phyloP scores from a whole-genome alignment of 2,329 filamentous ascomycete species.

The Colletotrichum limetticola region DNA sequence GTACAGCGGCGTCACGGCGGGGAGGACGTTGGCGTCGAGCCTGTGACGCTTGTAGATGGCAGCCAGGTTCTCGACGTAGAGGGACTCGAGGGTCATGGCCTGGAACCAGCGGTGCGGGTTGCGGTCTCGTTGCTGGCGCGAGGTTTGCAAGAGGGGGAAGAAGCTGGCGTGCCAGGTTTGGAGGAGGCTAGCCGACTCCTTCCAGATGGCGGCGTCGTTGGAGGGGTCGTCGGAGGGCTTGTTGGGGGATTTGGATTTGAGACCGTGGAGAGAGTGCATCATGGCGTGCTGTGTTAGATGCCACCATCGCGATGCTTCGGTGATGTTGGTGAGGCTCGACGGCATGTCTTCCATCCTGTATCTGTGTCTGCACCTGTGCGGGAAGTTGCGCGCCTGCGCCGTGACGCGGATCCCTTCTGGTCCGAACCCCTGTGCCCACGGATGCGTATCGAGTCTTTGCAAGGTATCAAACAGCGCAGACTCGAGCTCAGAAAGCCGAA shows the following conservation, averaged over 20 bases:
- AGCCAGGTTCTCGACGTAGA: slow-evolving; percentile 22
- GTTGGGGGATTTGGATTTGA: slow-evolving; percentile 1
- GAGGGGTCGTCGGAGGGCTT: background rate
- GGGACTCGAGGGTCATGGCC: slow-evolving; percentile 23
- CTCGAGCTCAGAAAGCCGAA: slow-evolving; percentile 15
- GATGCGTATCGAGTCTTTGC: slow-evolving; percentile 19
- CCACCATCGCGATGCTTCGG: slow-evolving; percentile 23
- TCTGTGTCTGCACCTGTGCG: slow-evolving; percentile 13
- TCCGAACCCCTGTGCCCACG: slow-evolving; percentile 6
- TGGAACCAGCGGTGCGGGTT: slow-evolving; percentile 8
- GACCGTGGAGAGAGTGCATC: slow-evolving; percentile 17
- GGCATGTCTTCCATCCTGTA: slow-evolving; percentile 17
- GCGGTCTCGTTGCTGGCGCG: background rate
- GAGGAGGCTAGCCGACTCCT: background rate
- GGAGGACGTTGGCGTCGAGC: slow-evolving; percentile 12
- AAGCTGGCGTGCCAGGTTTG: slow-evolving; percentile 13
- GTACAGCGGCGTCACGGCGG: slow-evolving; percentile 19
- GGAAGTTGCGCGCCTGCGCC: background rate
- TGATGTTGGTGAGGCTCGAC: background rate
- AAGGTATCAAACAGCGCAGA: slow-evolving; percentile 10
- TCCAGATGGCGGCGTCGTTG: background rate
- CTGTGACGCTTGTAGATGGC: slow-evolving; percentile 12
- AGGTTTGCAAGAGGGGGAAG: slow-evolving; percentile 6
- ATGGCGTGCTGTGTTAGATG: slow-evolving; percentile 18
- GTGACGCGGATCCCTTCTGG: background rate